phyloP scores from a whole-genome alignment of 108 stramenopile species.

The Chaetoceros tenuissimus region DNA sequence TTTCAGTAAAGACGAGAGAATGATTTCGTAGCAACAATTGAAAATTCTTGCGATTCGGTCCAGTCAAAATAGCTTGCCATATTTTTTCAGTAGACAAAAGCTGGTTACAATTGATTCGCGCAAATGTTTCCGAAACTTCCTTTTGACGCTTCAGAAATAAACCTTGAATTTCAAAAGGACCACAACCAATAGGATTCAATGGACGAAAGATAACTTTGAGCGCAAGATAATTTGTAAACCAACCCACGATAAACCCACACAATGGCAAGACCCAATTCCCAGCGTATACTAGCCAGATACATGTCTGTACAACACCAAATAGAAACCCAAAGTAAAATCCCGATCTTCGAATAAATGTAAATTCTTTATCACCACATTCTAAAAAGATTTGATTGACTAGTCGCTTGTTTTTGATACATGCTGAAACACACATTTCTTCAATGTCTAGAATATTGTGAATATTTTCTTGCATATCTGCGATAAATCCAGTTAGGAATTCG shows the following conservation, averaged over 20 bases:
- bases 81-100: constrained; percentile 54
- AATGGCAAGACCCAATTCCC: constrained; percentile 53
- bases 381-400: constrained; percentile 87
- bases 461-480: constrained; percentile 74
- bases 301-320: constrained; percentile 87
- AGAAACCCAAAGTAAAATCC: constrained; percentile 93
- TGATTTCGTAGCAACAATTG: constrained; percentile 78
- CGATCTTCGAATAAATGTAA: constrained; percentile 78
- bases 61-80: constrained; percentile 73
- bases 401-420: constrained; percentile 78
- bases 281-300: constrained; percentile 68
- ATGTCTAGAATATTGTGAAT: constrained; percentile 84
- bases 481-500: constrained; percentile 59
- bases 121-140: constrained; percentile 79
- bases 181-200: constrained; percentile 61
- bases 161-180: constrained; percentile 73
- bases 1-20: constrained; percentile 67
- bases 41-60: constrained; percentile 69
- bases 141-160: constrained; percentile 89
- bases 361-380: constrained; percentile 89
- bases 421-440: constrained; percentile 76
- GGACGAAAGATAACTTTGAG: constrained; percentile 91
- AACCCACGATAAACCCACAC: constrained; percentile 82
- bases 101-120: constrained; percentile 40
- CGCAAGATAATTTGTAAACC: constrained; percentile 90